A percentile compares a stretch with the other conserved stretches of the same genome.
Conservation (phyloP, 176 grass and related monocot species). For the Zea luxurians region DNA sequence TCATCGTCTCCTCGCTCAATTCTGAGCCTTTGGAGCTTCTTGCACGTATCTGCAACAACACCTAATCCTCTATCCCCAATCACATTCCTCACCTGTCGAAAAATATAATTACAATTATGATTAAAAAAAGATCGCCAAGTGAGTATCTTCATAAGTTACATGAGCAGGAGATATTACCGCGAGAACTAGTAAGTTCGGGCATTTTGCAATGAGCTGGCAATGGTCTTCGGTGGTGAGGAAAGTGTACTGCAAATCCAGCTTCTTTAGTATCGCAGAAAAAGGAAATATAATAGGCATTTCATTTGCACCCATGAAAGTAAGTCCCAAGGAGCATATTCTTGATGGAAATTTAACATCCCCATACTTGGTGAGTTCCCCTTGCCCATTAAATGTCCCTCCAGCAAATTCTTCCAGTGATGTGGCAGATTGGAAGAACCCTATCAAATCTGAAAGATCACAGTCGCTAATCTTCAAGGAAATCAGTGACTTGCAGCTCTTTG, state of each 20-base stretch:
- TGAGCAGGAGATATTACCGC: conserved; percentile 46
- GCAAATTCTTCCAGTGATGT: conserved; percentile 69
- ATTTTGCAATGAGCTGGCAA: conserved; percentile 75
- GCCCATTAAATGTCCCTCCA: conserved; percentile 61
- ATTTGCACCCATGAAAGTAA: conserved; percentile 76
- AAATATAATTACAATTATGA: conserved; percentile 21
- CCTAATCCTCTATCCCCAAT: conserved; percentile 85
- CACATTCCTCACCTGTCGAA: conserved; percentile 73
- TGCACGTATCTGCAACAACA: conserved; percentile 78
- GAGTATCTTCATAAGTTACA: conserved; percentile 20
- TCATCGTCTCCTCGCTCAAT: conserved; percentile 88
- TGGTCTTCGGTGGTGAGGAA: conserved; percentile 86
- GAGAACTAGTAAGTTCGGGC: conserved; percentile 77
- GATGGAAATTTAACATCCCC: conserved; percentile 52
- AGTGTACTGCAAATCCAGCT: conserved; percentile 82
- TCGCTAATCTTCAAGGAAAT: conserved; percentile 81
- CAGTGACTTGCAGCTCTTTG: conserved; percentile 62
- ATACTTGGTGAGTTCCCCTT: conserved; percentile 51
- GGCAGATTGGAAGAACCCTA: conserved; percentile 54
- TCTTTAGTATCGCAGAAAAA: conserved; percentile 69
- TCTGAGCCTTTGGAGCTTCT: conserved; percentile 78
- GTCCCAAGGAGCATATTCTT: conserved; percentile 59
- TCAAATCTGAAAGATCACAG: conserved; percentile 63
- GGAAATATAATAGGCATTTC: conserved; percentile 63
- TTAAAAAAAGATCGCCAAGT: not conserved